These are phyloP conservation scores for Laburnicola sp. DNA, from an alignment of 2,329 filamentous ascomycete species.

Conservation along the genomic window DNA sequence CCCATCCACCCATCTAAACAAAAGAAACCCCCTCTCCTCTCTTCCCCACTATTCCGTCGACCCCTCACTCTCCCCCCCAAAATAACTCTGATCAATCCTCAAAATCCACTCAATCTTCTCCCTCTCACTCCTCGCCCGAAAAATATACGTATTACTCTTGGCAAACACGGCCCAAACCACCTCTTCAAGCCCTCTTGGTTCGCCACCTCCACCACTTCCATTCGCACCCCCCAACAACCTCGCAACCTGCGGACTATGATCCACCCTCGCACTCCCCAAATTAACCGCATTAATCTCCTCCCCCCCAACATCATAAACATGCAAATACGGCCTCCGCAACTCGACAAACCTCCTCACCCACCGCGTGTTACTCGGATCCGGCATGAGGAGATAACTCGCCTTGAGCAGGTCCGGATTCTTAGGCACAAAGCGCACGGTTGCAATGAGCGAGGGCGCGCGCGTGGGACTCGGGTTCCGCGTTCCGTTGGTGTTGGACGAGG, in stretches of 20 bases:
- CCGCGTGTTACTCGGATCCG: conserved; percentile 75
- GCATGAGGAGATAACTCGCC: conserved; percentile 83
- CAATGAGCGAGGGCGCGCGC: conserved; percentile 66
- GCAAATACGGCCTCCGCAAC: conserved; percentile 85
- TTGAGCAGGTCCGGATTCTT: conserved; percentile 77
- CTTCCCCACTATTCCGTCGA: not conserved
- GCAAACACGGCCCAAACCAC: conserved; percentile 90
- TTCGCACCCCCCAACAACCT: conserved; percentile 64
- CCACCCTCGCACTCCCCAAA: conserved; percentile 84
- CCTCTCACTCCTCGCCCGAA: conserved; percentile 82
- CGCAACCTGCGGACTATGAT: conserved; percentile 86
- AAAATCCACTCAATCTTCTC: conserved; percentile 98
- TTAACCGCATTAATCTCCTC: conserved; percentile 91
- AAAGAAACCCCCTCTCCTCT: not conserved
- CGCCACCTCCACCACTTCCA: conserved; percentile 8
- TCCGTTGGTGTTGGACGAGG: conserved; percentile 8
- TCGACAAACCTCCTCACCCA: conserved; percentile 96
- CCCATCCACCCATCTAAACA: not conserved
- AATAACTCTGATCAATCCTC: conserved; percentile 83
- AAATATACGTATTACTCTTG: conserved; percentile 91
- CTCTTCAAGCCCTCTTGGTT: conserved; percentile 55
- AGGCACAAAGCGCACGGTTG: conserved; percentile 73
- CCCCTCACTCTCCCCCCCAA: conserved; percentile 31
- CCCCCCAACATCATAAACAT: conserved; percentile 84
- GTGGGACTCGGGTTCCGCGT: not conserved